These are phyloP conservation scores for Arthroderma sp. DNA, from an alignment of 2,329 filamentous ascomycete species.

Conservation along the genomic window DNA sequence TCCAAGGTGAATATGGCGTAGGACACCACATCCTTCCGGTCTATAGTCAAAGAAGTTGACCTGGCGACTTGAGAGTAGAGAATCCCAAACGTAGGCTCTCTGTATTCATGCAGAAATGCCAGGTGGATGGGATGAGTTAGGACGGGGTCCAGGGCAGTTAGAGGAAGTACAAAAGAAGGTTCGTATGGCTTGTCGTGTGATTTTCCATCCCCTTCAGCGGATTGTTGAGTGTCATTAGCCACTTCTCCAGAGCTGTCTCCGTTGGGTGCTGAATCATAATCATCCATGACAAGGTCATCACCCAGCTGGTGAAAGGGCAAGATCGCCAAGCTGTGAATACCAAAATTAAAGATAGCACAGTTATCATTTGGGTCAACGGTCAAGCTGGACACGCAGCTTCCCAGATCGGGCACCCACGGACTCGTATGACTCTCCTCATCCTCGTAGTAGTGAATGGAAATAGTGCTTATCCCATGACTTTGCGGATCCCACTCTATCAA, in stretches of 20 bases:
- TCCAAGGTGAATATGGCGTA: slow-evolving; percentile 96
- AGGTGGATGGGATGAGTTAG: slow-evolving; percentile 83
- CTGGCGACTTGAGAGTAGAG: slow-evolving; percentile 64
- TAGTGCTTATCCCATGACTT: slow-evolving; percentile 64
- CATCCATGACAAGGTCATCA: slow-evolving; percentile 82
- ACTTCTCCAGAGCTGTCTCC: slow-evolving; percentile 46
- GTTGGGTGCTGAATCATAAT: slow-evolving; percentile 75
- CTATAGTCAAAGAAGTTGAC: slow-evolving; percentile 59
- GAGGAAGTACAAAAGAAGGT: slow-evolving; percentile 82
- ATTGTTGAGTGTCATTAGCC: slow-evolving; percentile 26
- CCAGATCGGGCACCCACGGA: slow-evolving; percentile 68
- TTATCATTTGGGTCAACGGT: slow-evolving; percentile 82
- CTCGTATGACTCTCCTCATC: slow-evolving; percentile 74
- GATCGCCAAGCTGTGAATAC: slow-evolving; percentile 76
- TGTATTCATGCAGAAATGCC: slow-evolving; percentile 89
- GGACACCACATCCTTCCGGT: slow-evolving; percentile 70
- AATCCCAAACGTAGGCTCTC: slow-evolving; percentile 93
- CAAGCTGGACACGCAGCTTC: slow-evolving; percentile 66
- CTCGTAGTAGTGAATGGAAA: slow-evolving; percentile 97
- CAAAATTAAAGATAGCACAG: slow-evolving; percentile 91
- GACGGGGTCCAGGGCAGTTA: slow-evolving; percentile 76
- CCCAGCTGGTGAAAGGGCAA: slow-evolving; percentile 78
- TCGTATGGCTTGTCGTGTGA: slow-evolving; percentile 57
- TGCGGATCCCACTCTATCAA: slow-evolving; percentile 87
- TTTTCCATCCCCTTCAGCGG: slow-evolving; percentile 4